Conservation (phyloP, 192 early-diverging fungal genomes). For the Pilobolus umbonatus region DNA sequence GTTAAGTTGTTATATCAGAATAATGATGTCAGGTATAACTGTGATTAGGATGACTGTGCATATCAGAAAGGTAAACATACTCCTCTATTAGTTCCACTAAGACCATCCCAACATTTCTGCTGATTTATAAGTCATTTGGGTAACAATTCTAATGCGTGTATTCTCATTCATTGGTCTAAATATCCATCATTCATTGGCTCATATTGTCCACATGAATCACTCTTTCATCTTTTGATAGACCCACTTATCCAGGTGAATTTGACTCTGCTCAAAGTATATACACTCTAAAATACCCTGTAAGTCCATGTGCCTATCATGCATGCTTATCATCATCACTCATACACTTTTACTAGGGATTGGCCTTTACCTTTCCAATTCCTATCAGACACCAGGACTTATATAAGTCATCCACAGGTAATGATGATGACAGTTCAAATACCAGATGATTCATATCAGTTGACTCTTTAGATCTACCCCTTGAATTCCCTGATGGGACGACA, state of each 20-base stretch:
- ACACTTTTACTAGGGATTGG: slow-evolving; percentile 47
- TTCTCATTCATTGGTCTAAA: no score
- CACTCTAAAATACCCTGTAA: slow-evolving; percentile 66
- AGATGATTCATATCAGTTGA: neutral
- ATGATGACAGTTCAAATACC: neutral
- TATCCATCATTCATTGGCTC: no score
- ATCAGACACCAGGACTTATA: slow-evolving; percentile 46
- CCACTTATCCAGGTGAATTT: slow-evolving; percentile 61
- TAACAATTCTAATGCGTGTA: no score
- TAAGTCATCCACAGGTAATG: slow-evolving; percentile 43
- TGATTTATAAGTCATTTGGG: slow-evolving; percentile 71
- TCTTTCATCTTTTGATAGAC: slow-evolving; percentile 24
- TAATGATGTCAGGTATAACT: slow-evolving; percentile 27
- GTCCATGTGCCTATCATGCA: slow-evolving; percentile 4
- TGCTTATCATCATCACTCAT: no score
- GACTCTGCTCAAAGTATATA: slow-evolving; percentile 46
- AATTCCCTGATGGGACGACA: slow-evolving; percentile 71
- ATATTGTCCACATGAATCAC: no score
- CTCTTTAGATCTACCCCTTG: slow-evolving; percentile 56
- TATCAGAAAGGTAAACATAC: neutral
- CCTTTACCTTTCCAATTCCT: slow-evolving; percentile 71
- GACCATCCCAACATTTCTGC: slow-evolving; percentile 59
- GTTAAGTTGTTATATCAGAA: slow-evolving; percentile 19
- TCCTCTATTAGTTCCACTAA: slow-evolving; percentile 46
- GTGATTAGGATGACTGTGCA: slow-evolving; percentile 35